Evolutionary conservation across 805 yeast species (phyloP).

Genomic region (Komagataella kurtzmanii): DNA sequence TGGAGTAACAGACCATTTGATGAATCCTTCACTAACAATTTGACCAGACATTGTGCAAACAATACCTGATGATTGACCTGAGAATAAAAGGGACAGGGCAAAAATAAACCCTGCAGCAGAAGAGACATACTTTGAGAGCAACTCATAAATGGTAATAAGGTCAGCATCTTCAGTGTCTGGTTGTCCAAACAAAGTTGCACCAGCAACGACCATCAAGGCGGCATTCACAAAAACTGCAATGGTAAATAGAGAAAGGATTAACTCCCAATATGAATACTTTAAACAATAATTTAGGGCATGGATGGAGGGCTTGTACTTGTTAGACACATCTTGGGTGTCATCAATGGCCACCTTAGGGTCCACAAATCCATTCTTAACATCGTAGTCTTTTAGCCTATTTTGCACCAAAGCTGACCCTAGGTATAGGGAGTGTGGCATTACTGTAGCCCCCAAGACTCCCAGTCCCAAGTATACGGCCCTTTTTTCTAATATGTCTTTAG

Average conservation of each 20-base stretch:
- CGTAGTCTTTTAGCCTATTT: conserved; percentile 69
- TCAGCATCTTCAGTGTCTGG: conserved; percentile 73
- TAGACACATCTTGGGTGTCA: conserved; percentile 15
- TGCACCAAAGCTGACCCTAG: conserved; percentile 83
- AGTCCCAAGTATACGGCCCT: conserved; percentile 64
- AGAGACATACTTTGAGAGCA: conserved; percentile 49
- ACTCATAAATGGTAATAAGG: conserved; percentile 58
- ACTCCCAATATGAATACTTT: conserved; percentile 60
- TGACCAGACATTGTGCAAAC: conserved; percentile 93
- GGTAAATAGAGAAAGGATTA: conserved; percentile 56
- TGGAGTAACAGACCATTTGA: conserved; percentile 70
- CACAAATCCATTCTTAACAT: conserved; percentile 22
- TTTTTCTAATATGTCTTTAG: conserved; percentile 38
- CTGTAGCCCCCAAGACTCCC: conserved; percentile 88
- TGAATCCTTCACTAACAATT: conserved; percentile 82
- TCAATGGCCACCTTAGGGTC: conserved; percentile 8
- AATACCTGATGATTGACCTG: conserved; percentile 87
- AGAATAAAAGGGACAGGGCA: conserved; percentile 69
- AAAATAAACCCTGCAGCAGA: conserved; percentile 74
- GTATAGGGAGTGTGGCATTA: conserved; percentile 85
- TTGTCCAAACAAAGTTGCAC: conserved; percentile 59
- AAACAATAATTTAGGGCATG: conserved; percentile 63
- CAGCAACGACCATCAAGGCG: conserved; percentile 72
- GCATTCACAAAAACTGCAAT: conserved; percentile 81
- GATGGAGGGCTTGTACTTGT: conserved; percentile 51